Evolutionary conservation across 305 asterid species (phyloP).

Genomic region (Solanum hybrid): DNA sequence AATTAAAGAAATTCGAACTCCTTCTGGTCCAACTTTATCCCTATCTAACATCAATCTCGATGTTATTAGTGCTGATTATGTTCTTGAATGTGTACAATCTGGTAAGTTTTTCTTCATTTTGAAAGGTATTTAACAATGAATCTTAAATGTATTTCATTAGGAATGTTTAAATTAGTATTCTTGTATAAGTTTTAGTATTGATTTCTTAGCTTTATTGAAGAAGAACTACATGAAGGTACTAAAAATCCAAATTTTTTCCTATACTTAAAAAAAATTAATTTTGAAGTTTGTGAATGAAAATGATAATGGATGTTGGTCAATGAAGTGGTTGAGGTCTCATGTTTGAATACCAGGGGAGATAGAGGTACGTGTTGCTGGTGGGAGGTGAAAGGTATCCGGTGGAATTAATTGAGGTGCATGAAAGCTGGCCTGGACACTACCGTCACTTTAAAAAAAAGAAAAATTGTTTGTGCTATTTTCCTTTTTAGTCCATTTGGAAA

Average conservation of each 20-base stretch:
- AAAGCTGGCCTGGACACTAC: background rate
- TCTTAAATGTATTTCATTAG: background rate
- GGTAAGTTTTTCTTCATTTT: conserved; percentile 22
- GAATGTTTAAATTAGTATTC: background rate
- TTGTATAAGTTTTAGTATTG: background rate
- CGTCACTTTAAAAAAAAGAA: background rate
- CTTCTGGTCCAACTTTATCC: conserved; percentile 45
- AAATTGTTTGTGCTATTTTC: background rate
- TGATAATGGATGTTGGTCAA: background rate
- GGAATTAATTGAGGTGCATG: background rate
- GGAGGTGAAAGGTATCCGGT: background rate
- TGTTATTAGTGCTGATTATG: conserved; percentile 63
- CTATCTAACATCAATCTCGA: conserved; percentile 56
- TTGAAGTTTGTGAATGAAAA: background rate
- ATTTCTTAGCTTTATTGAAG: background rate
- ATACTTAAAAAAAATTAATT: background rate
- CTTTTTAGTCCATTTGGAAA: background rate
- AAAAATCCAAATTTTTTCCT: background rate
- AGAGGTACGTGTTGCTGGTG: background rate
- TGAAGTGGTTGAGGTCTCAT: background rate
- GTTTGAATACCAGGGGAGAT: background rate
- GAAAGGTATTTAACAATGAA: background rate
- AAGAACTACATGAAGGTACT: background rate
- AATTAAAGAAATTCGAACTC: conserved; percentile 44
- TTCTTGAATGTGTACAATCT: conserved; percentile 63